Conservation (phyloP, 768 basidiomycete genomes). For the Phanerochaete sordida region DNA sequence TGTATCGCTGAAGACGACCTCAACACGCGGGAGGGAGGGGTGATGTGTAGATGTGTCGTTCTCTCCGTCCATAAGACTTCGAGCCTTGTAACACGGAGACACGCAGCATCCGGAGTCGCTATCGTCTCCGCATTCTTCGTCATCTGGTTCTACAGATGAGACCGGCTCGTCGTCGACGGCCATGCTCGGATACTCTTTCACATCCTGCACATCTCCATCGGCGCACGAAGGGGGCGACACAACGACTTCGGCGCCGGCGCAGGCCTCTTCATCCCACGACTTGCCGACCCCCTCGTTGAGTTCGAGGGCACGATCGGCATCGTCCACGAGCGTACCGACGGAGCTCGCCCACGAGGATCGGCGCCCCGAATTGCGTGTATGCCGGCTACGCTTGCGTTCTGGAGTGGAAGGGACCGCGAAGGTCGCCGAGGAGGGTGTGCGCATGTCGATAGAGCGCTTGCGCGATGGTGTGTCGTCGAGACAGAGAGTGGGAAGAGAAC, state of each 20-base stretch:
- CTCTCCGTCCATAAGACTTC: not conserved
- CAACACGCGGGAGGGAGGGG: too few species aligned
- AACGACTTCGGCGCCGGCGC: not conserved
- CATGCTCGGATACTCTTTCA: not conserved
- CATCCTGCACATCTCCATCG: not conserved
- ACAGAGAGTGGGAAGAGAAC: not conserved
- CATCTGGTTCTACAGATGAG: not conserved
- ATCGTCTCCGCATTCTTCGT: not conserved
- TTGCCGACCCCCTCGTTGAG: not conserved
- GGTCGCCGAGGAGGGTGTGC: not conserved
- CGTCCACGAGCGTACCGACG: not conserved
- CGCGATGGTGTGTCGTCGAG: not conserved
- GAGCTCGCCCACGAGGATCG: not conserved
- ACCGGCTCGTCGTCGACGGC: not conserved
- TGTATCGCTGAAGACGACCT: not conserved
- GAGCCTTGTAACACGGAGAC: not conserved
- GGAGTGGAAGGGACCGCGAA: not conserved
- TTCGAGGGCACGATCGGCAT: not conserved
- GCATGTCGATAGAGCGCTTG: not conserved
- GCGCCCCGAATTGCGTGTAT: not conserved
- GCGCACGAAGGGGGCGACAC: not conserved
- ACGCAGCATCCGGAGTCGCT: not conserved
- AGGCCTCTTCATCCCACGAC: not conserved
- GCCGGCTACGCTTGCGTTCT: not conserved
- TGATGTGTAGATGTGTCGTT: not conserved